Base-by-base conservation (phyloP, 208 protist species). In the Vickermania spadyakhi region DNA sequence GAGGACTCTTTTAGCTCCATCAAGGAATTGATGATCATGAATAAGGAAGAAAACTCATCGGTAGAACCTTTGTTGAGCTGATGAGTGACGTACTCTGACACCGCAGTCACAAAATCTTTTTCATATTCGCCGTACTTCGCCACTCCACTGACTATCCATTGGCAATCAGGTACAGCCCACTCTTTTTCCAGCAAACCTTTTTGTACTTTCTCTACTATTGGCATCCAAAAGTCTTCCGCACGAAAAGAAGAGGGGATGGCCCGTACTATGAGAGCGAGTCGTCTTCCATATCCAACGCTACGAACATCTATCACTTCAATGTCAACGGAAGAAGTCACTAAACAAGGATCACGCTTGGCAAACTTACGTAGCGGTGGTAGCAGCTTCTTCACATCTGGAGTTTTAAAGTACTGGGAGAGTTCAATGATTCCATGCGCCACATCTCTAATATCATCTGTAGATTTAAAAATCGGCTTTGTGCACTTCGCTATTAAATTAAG, bases 51-150 rank as follows among this genome's bases (percentile, higher is more conserved):
- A 31, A 58, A 22, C 7, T 58, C 22, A 50, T 18, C 31, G 7
- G 23, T 21, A 50, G 5, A 31, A 22, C 7, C 54, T 18, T 5
- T 31, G 5, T 14, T 18, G n/a, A 58, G 5, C 2, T 58, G 22
- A 3, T 11, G 22, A 22, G 5, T 3, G 22, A 58, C 4, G 22
- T 30, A 30, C 26, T 58, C 22, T 11, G 54, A 31, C 3, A 58
- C 27, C 5, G 54, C 27, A 30, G 3, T 18, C 27, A 25, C 27
- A 58, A 58, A 11, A 22, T 22, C 27, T 21, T 11, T 28, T 22
- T 58, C 54, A 18, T 31, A 58, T 28, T 5, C 54, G 27, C 54
- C 54, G 28, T 30, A 30, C 54, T 58, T 22, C n/a, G 13, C 3
- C 14, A 58, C 18, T n/a, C 11, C 7, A 45, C 18, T 45, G 36